Evolutionary conservation across 192 early-diverging fungal species (phyloP).

Genomic region (Podila verticillata): DNA sequence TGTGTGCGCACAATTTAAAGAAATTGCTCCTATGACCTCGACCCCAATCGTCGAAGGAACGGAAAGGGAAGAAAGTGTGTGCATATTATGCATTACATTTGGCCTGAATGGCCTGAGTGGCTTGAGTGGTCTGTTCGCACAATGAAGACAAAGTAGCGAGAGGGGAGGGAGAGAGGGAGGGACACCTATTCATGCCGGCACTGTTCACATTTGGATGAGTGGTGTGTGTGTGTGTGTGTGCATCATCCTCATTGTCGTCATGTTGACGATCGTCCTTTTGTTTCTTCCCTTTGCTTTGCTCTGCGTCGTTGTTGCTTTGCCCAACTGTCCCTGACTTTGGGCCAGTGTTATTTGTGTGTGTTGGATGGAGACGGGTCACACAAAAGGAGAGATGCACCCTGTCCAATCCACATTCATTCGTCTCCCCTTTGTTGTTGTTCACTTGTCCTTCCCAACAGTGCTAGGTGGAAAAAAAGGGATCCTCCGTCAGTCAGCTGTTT

Average conservation of each 20-base stretch:
- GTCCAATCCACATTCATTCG: background rate
- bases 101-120: background rate
- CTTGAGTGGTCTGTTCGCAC: background rate
- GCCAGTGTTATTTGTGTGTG: background rate
- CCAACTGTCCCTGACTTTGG: background rate
- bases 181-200: too few species aligned
- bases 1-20: too few species aligned
- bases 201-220: too few species aligned
- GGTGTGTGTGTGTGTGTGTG: background rate
- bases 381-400: too few species aligned
- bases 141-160: too few species aligned
- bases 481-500: background rate
- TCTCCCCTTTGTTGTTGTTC: background rate
- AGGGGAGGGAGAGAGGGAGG: too few species aligned
- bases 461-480: background rate
- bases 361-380: too few species aligned
- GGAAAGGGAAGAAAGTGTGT: background rate
- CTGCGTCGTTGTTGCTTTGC: background rate
- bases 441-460: background rate
- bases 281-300: background rate
- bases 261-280: conserved; percentile 2
- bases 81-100: background rate
- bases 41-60: background rate
- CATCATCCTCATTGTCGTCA: background rate
- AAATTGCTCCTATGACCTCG: too few species aligned